Evolutionary conservation across 176 grass and related monocot genomes (phyloP), one percentile per base, ranked within the genome.

Genomic region (Triticum timopheevii): DNA sequence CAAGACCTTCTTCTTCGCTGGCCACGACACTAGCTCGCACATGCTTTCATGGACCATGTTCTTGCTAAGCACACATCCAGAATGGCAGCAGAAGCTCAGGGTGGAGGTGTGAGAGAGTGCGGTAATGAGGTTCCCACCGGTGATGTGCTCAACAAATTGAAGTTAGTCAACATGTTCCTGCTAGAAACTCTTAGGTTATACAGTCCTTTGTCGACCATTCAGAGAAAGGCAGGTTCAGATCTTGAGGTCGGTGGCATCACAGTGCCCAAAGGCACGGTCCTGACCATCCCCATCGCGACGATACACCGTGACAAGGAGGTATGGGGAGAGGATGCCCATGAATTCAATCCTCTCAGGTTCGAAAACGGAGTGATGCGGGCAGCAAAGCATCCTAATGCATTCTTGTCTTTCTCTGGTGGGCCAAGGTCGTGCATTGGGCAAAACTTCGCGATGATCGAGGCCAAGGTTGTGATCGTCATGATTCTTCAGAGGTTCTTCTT

Each of bases 401-500:
- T 92, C 56, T 44, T 87, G 10, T 77, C 90, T 49, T 92, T 92
- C 67, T 88, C 83, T 0, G 54, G 35, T 16, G 90, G 90, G 35
- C 87, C 90, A 5, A 66, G 87, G 11, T 77, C 70, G 9, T 92
- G 83, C 54, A 92, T 89, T 1, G 87, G 87, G 4, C 83, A 89
- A 42, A 92, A 89, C 54, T 92, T 92, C 0, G 83, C 86, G 7
- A 68, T 89, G 84, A 65, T 86, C 0, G 87, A 92, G 16, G 83
- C 87, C 7, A 71, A 83, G 13, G 31, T 80, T 1, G 83, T 22
- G 7, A 31, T 92, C 7, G 80, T 82, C 24, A 92, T 80, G 90
- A 89, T 92, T 62, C 87, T 92, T 3, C 90, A 86, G n/a, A 76
- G 80, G 80, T 92, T 89, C 78, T 71, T 59, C 1, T 86, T 92